These are phyloP conservation scores for Trypanosomatidae sp. DNA, from an alignment of 208 protist genomes.

Conservation along the genomic window DNA sequence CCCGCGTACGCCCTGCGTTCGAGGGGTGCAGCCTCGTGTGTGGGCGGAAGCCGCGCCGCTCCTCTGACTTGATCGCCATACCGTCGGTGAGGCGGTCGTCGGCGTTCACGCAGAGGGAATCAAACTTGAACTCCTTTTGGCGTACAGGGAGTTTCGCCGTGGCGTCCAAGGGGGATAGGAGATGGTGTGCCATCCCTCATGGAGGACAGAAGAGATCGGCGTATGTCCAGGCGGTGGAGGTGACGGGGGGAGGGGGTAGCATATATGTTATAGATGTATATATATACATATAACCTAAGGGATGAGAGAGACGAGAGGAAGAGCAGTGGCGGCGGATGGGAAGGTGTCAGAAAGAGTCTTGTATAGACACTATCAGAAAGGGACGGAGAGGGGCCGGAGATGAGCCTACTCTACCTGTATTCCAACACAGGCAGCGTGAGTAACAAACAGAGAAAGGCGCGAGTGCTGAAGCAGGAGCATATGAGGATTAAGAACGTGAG, in stretches of 20 bases:
- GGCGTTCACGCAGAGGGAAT: constrained; percentile 9
- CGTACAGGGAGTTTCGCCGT: constrained; percentile 34
- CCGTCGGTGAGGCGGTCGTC: constrained; percentile 31
- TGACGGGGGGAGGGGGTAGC: neutral
- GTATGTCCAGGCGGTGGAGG: neutral
- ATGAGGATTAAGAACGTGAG: neutral
- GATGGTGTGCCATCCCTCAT: constrained; percentile 11
- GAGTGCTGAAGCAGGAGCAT: neutral
- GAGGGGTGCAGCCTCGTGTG: constrained; percentile 16
- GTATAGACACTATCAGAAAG: neutral
- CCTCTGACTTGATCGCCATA: constrained; percentile 8
- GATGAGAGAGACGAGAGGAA: neutral
- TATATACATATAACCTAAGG: neutral
- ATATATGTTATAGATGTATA: neutral
- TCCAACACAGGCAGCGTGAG: neutral
- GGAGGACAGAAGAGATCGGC: neutral
- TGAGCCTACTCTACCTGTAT: neutral
- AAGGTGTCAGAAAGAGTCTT: neutral
- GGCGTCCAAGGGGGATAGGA: constrained; percentile 13
- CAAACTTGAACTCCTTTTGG: constrained; percentile 64
- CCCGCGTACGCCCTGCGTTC: constrained; percentile 6
- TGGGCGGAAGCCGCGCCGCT: constrained; percentile 31
- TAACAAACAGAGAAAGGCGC: neutral
- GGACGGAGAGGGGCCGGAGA: neutral
- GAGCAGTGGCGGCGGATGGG: neutral